Percentiles rank a stretch among this genome's conserved stretches.
Evolutionary conservation across 169 alveolate species (phyloP).

Genomic region (Theileria orientalis): DNA sequence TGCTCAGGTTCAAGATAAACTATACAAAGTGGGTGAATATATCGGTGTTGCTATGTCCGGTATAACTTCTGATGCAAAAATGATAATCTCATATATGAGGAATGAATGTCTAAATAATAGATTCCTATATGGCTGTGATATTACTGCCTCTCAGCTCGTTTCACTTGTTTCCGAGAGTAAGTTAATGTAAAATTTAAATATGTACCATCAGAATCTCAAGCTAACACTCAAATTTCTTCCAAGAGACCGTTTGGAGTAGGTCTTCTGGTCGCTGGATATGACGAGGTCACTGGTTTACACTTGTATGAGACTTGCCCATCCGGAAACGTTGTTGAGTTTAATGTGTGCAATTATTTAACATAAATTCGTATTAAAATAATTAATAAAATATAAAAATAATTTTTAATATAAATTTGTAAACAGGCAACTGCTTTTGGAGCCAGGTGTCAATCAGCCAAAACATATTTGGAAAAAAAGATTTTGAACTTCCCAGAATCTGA

Average conservation of each 20-base stretch:
- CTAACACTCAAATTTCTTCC: conserved; percentile 91
- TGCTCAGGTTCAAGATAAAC: conserved; percentile 92
- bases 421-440: conserved; percentile 96
- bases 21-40: conserved; percentile 93
- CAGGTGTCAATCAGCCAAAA: conserved; percentile 95
- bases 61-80: conserved; percentile 97
- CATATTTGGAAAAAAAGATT: conserved; percentile 93
- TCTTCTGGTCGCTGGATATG: conserved; percentile 90
- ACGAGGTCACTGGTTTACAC: conserved; percentile 89
- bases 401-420: background rate
- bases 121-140: conserved; percentile 90
- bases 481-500: conserved; percentile 78
- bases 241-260: conserved; percentile 99
- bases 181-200: background rate
- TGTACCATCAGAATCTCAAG: conserved; percentile 83
- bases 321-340: conserved; percentile 93
- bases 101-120: conserved; percentile 93
- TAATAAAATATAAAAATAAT: no score
- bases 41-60: conserved; percentile 98
- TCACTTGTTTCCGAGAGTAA: conserved; percentile 89
- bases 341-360: conserved; percentile 41
- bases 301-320: conserved; percentile 94
- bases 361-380: background rate
- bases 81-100: conserved; percentile 74
- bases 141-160: conserved; percentile 89